Evolutionary conservation across 257 asterid genomes (phyloP).

Genomic region (Solanum pinnatisectum): DNA sequence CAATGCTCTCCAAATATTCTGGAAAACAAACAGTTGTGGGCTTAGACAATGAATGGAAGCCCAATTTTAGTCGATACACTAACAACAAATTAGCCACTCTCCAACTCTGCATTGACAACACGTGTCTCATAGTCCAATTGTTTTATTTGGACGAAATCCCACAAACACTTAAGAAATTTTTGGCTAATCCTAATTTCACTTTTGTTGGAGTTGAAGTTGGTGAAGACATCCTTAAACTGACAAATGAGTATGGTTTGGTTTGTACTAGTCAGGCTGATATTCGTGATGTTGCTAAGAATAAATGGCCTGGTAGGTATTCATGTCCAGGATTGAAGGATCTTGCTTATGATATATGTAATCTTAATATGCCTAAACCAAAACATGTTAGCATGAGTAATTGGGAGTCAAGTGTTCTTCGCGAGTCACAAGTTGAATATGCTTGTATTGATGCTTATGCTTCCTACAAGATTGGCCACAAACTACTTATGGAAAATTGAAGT

Average conservation of each 20-base stretch:
- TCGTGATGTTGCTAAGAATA: constrained; percentile 21
- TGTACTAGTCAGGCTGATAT: constrained; percentile 27
- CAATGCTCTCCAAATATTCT: constrained; percentile 18
- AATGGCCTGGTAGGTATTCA: constrained; percentile 40
- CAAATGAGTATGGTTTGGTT: constrained; percentile 38
- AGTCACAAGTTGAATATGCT: constrained; percentile 65
- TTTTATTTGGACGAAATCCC: constrained; percentile 55
- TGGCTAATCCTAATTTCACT: constrained; percentile 34
- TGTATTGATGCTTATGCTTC: constrained; percentile 78
- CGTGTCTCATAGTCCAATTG: constrained; percentile 56
- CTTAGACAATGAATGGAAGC: constrained; percentile 67
- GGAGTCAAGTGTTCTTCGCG: too few species aligned
- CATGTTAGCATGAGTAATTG: constrained; percentile 54
- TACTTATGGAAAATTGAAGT: not conserved
- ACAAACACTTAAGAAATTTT: constrained; percentile 15
- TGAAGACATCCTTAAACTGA: constrained; percentile 39
- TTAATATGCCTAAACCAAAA: constrained; percentile 46
- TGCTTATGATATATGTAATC: constrained; percentile 29
- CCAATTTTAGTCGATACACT: constrained; percentile 13
- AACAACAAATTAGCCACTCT: constrained; percentile 65
- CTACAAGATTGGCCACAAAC: constrained; percentile 40
- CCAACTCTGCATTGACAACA: constrained; percentile 41
- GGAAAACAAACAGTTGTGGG: constrained; percentile 34
- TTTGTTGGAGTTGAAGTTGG: constrained; percentile 59
- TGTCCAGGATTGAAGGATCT: constrained; percentile 66